These are phyloP conservation scores for Talaromyces nanjingensis DNA, from an alignment of 495 filamentous ascomycete species.

Conservation along the genomic window DNA sequence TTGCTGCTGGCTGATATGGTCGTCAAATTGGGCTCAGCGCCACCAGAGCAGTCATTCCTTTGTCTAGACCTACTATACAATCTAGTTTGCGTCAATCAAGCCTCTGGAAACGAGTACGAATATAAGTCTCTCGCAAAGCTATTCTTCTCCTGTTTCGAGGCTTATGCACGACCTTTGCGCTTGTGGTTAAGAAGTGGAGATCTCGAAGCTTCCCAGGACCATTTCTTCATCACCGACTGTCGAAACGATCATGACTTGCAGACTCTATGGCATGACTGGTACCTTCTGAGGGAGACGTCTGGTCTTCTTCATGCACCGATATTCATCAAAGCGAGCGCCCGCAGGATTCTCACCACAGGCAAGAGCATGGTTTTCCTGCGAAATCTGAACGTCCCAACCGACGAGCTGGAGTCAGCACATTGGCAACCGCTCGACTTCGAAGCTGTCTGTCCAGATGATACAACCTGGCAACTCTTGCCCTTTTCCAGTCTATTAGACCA, in stretches of 20 bases:
- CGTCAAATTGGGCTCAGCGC: slow-evolving; percentile 16
- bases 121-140: slow-evolving; percentile 57
- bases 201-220: slow-evolving; percentile 51
- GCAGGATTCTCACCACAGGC: slow-evolving; percentile 74
- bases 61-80: slow-evolving; percentile 73
- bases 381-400: slow-evolving; percentile 37
- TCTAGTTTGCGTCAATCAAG: slow-evolving; percentile 57
- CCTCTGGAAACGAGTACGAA: slow-evolving; percentile 51
- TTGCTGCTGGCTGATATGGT: slow-evolving; percentile 45
- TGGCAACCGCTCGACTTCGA: slow-evolving; percentile 47
- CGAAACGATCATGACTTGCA: slow-evolving; percentile 50
- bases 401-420: slow-evolving; percentile 12
- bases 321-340: slow-evolving; percentile 62
- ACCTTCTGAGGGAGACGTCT: slow-evolving; percentile 47
- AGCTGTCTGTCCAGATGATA: slow-evolving; percentile 38
- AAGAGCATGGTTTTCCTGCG: slow-evolving; percentile 82
- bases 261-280: slow-evolving; percentile 72
- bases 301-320: slow-evolving; percentile 57
- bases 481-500: slow-evolving; percentile 67
- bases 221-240: slow-evolving; percentile 66
- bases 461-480: slow-evolving; percentile 44
- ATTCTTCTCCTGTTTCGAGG: slow-evolving; percentile 77
- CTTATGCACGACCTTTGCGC: slow-evolving; percentile 72
- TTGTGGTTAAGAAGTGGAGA: slow-evolving; percentile 82
- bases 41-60: slow-evolving; percentile 37